These are phyloP conservation scores for Phialophora expanda DNA, from an alignment of 2,329 filamentous ascomycete genomes.

Conservation along the genomic window DNA sequence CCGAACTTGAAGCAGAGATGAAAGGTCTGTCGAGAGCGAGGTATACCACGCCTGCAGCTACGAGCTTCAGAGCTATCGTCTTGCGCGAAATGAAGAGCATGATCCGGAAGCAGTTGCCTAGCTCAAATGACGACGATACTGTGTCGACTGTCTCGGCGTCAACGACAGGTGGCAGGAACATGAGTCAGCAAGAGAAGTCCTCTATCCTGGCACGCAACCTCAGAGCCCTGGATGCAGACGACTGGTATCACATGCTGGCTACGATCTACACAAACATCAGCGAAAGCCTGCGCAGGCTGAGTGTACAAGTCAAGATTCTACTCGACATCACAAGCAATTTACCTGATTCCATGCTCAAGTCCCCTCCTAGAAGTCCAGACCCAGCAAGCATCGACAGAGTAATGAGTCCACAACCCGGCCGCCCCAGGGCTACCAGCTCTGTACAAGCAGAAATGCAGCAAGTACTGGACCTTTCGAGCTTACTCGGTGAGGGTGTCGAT, in stretches of 20 bases:
- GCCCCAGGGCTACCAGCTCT: constrained; percentile 34
- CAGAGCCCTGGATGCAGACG: constrained; percentile 77
- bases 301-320: constrained; percentile 91
- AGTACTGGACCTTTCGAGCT: constrained; percentile 68
- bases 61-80: constrained; percentile 80
- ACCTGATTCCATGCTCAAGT: constrained; percentile 50
- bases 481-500: constrained; percentile 70
- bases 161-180: constrained; percentile 70
- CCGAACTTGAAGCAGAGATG: constrained; percentile 72
- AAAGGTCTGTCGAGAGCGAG: constrained; percentile 80
- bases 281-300: constrained; percentile 81
- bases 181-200: constrained; percentile 86
- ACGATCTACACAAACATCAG: constrained; percentile 86
- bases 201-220: constrained; percentile 86
- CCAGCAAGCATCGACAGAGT: constrained; percentile 30
- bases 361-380: constrained; percentile 56
- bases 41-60: constrained; percentile 79
- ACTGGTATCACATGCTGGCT: constrained; percentile 81
- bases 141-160: constrained; percentile 87
- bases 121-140: constrained; percentile 90
- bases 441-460: constrained; percentile 66
- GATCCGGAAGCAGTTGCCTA: constrained; percentile 83
- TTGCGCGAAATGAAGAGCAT: constrained; percentile 84
- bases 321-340: constrained; percentile 83
- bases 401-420: constrained; percentile 28